Conservation (phyloP, 108 stramenopile genomes). For the Pseudonitzschia multiseries region DNA sequence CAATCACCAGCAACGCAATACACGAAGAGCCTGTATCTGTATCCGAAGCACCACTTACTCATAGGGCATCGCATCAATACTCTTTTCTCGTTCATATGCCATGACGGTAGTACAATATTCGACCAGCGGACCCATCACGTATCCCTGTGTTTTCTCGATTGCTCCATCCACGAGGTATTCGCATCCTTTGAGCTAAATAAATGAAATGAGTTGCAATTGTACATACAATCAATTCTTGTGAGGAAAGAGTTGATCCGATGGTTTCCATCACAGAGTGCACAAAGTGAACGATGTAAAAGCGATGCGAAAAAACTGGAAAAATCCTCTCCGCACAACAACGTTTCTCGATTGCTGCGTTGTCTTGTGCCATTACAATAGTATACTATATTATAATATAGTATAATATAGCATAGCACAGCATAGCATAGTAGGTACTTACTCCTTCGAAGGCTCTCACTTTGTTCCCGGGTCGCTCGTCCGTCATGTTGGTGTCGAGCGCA, state of each 20-base stretch:
- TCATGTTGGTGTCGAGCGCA: constrained; percentile 26
- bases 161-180: constrained; percentile 7
- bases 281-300: too few relatives aligned
- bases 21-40: too few relatives aligned
- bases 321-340: too few relatives aligned
- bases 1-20: too few relatives aligned
- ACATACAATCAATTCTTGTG: too few relatives aligned
- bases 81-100: constrained; percentile 35
- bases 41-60: constrained; percentile 20
- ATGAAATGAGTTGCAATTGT: not conserved
- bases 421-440: constrained; percentile 22
- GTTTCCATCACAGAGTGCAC: too few relatives aligned
- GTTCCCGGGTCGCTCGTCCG: constrained; percentile 28
- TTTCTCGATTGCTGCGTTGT: too few relatives aligned
- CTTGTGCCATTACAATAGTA: too few relatives aligned
- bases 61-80: constrained; percentile 47
- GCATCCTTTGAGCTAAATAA: not conserved
- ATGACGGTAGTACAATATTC: not conserved
- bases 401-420: too few relatives aligned
- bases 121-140: not conserved
- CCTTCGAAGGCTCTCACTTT: constrained; percentile 33
- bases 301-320: too few relatives aligned
- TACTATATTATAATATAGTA: too few relatives aligned
- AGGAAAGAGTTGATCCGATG: too few relatives aligned
- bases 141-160: not conserved